Evolutionary conservation across 1,284 basidiomycete genomes (phyloP).

Genomic region (Fomitopsis palustris): DNA sequence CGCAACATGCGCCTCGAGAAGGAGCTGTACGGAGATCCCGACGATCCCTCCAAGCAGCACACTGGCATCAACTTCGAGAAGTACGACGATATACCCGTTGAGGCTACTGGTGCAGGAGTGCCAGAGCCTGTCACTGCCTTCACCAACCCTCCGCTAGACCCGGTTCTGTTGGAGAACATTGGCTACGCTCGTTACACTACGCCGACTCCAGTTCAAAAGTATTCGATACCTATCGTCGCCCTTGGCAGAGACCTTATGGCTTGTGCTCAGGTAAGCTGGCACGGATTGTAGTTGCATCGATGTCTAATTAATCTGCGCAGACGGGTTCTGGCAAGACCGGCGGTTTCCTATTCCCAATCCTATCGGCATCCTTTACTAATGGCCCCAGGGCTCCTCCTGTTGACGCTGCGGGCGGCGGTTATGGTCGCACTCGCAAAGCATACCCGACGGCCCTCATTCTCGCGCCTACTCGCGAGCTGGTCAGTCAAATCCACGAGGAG

Average conservation of each 20-base stretch:
- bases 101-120: slow-evolving; percentile 93
- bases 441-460: slow-evolving; percentile 96
- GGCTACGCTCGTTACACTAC: slow-evolving; percentile 88
- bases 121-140: slow-evolving; percentile 92
- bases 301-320: slow-evolving; percentile 36
- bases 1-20: slow-evolving; percentile 89
- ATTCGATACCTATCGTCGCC: slow-evolving; percentile 98
- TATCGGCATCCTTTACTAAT: slow-evolving; percentile 87
- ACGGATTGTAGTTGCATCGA: slow-evolving; percentile 8
- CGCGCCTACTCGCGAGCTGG: slow-evolving; percentile 97
- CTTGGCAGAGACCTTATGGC: slow-evolving; percentile 95
- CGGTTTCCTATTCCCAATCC: slow-evolving; percentile 99
- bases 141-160: slow-evolving; percentile 87
- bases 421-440: slow-evolving; percentile 80
- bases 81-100: slow-evolving; percentile 99
- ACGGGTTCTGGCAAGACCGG: slow-evolving; percentile 99
- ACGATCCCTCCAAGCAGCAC: slow-evolving; percentile 82
- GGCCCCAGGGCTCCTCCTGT: slow-evolving; percentile 76
- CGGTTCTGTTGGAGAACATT: slow-evolving; percentile 95
- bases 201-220: slow-evolving; percentile 99
- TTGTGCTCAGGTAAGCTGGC: slow-evolving; percentile 80
- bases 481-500: slow-evolving; percentile 99
- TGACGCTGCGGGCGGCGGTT: slow-evolving; percentile 47
- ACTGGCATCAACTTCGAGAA: slow-evolving; percentile 99
- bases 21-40: slow-evolving; percentile 91